A percentile compares a stretch with the other conserved stretches of the same genome.
phyloP scores from a whole-genome alignment of 1,139 yeast genomes.

The Candida sojae region DNA sequence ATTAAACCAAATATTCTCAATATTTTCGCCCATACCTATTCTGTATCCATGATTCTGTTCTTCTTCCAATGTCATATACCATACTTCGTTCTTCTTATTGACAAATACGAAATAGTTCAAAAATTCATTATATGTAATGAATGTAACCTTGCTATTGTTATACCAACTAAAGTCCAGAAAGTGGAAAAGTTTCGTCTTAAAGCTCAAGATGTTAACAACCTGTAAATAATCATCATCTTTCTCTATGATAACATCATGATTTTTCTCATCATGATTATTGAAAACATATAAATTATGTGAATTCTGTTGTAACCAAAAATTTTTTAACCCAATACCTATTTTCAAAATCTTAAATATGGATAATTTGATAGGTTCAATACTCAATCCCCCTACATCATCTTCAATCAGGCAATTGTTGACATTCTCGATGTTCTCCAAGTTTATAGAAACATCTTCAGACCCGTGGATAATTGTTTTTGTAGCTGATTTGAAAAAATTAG shows the following conservation, averaged over 20 bases:
- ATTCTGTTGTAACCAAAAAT: conserved; percentile 41
- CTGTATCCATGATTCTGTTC: conserved; percentile 18
- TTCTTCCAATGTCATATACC: conserved; percentile 26
- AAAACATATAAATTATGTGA: conserved; percentile 40
- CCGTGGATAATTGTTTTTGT: conserved; percentile 36
- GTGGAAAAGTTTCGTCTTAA: conserved; percentile 30
- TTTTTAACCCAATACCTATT: conserved; percentile 33
- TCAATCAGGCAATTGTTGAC: conserved; percentile 30
- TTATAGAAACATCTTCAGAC: conserved; percentile 19
- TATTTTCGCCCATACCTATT: conserved; percentile 11
- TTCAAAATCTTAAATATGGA: conserved; percentile 37
- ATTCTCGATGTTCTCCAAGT: conserved; percentile 43
- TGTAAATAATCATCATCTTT: conserved; percentile 25
- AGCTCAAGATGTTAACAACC: conserved; percentile 34
- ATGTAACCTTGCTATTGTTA: conserved; percentile 20
- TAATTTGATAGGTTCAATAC: conserved; percentile 30
- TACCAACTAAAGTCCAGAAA: conserved; percentile 37
- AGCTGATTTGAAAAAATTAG: conserved; percentile 36
- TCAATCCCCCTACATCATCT: conserved; percentile 30
- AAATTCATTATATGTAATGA: conserved; percentile 27
- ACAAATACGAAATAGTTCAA: conserved; percentile 33
- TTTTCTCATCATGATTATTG: conserved; percentile 23
- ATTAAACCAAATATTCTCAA: conserved; percentile 21
- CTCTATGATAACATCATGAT: conserved; percentile 6
- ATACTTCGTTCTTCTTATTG: conserved; percentile 29